Conservation (phyloP, 805 yeast species). For the Kregervanrija pseudodelftensis region DNA sequence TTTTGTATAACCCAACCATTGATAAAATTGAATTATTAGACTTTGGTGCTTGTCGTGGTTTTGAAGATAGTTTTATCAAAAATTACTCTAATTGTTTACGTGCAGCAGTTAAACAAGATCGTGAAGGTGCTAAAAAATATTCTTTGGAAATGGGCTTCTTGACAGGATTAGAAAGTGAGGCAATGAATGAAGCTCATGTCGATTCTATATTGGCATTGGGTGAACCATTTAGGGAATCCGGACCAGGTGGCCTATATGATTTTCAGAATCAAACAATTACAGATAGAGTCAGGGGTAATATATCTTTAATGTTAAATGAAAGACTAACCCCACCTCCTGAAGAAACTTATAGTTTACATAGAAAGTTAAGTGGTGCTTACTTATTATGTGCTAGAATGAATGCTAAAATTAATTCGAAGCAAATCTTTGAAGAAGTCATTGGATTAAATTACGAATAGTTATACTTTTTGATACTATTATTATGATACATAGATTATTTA, state of each 20-base stretch:
- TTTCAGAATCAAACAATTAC: conserved; percentile 86
- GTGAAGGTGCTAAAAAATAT: conserved; percentile 52
- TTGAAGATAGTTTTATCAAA: conserved; percentile 55
- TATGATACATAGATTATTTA: too few species aligned
- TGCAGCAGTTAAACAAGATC: conserved; percentile 66
- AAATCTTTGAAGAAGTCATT: conserved; percentile 69
- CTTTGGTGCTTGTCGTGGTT: conserved; percentile 92
- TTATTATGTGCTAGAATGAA: conserved; percentile 78
- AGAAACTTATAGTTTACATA: conserved; percentile 93
- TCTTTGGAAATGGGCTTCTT: conserved; percentile 77
- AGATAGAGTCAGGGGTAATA: conserved; percentile 82
- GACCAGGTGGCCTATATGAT: conserved; percentile 50
- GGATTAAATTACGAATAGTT: conserved; percentile 35
- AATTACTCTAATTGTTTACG: conserved; percentile 67
- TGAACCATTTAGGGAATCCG: conserved; percentile 73
- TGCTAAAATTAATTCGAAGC: conserved; percentile 77
- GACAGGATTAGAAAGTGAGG: conserved; percentile 82
- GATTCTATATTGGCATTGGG: conserved; percentile 87
- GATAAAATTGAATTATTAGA: conserved; percentile 78
- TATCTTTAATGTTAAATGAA: conserved; percentile 84
- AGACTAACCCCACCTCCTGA: conserved; percentile 96
- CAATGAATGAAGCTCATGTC: conserved; percentile 88
- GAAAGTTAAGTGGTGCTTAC: conserved; percentile 92
- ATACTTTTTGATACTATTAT: not conserved
- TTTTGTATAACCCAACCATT: conserved; percentile 69